Evolutionary conservation across 140 eudicot genomes (phyloP), one percentile per base, ranked within the genome.

Genomic region (Stevia rebaudiana): DNA sequence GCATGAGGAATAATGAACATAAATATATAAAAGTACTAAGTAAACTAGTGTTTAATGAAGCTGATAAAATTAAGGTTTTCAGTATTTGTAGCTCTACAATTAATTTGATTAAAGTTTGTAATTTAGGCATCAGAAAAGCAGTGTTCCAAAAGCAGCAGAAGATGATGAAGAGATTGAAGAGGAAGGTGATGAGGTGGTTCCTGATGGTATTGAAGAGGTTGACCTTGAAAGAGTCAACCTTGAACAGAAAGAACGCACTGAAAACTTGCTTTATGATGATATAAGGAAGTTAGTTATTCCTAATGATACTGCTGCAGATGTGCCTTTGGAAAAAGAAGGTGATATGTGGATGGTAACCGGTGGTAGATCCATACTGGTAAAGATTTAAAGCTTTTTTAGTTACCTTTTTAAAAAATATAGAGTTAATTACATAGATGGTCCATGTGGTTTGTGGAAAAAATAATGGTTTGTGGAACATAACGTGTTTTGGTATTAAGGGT

Each of bases 161-260:
- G 97, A 86, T 67, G 94, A 84, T 72, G 97, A 85, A 73, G 97
- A 86, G 67, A 79, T 84, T 41, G 97, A 90, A 75, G 94, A 90
- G 79, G 95, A 90, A 74, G 81, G 83, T 50, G 88, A 84, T 80
- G 95, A 82, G 83, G 83, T 84, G 61, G 97, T 90, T 63, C 97
- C 94, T 53, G 94, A 80, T 61, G 97, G 97, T 10, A 77, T 86
- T 63, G 97, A 90, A 74, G 97, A 86, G 74, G 97, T 90, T 52
- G 97, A 90, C 79, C 64, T 84, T 56, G 97, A 90, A 63, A 79
- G 73, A 78, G 72, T 90, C 44, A 72, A 82, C 42, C 95, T 90
- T 71, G 97, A 90, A 80, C 88, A 82, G 42, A 86, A 78, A 80
- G 97, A 90, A 69, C 80, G 94, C 6, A 75, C 47, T 42, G 83